phyloP scores from a whole-genome alignment of 441 rosid genomes.

The Euphorbia neoarborescens region DNA sequence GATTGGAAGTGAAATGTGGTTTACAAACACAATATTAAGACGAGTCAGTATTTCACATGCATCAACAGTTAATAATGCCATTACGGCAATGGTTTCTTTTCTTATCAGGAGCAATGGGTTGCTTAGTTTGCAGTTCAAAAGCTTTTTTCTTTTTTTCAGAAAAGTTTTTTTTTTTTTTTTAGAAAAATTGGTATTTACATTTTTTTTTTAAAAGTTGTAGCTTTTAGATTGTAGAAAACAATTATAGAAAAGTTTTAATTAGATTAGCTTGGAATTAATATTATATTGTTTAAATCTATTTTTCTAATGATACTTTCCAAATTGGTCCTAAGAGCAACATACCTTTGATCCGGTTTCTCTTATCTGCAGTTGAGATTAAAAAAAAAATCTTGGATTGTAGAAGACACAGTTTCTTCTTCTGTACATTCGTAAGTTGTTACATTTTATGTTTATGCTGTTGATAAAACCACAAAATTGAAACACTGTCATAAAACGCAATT shows the following conservation, averaged over 20 bases:
- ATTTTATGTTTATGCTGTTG: neutral
- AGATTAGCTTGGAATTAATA: too few relatives aligned
- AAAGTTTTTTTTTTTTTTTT: too few relatives aligned
- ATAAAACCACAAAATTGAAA: neutral
- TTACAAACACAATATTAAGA: too few relatives aligned
- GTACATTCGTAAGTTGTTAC: neutral
- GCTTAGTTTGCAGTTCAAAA: conserved; percentile 74
- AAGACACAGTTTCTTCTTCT: neutral
- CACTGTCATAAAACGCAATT: neutral
- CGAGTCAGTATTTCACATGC: conserved; percentile 18
- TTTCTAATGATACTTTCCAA: too few relatives aligned
- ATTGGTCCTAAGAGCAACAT: neutral
- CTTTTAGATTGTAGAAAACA: too few relatives aligned
- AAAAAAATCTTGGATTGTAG: neutral
- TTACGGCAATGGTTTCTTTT: conserved; percentile 86
- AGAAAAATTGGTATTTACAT: too few relatives aligned
- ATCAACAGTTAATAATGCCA: conserved; percentile 29
- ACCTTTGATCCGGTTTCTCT: neutral
- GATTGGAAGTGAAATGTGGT: too few relatives aligned
- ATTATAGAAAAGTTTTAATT: too few relatives aligned
- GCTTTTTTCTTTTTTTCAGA: too few relatives aligned
- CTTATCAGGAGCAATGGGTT: conserved; percentile 72
- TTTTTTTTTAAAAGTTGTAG: too few relatives aligned
- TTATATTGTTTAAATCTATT: too few relatives aligned
- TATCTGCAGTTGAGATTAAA: neutral